A percentile compares a stretch with the other conserved stretches of the same genome.
These are phyloP conservation scores for Mortierella claussenii DNA, from an alignment of 192 early-diverging fungal genomes.

Conservation along the genomic window DNA sequence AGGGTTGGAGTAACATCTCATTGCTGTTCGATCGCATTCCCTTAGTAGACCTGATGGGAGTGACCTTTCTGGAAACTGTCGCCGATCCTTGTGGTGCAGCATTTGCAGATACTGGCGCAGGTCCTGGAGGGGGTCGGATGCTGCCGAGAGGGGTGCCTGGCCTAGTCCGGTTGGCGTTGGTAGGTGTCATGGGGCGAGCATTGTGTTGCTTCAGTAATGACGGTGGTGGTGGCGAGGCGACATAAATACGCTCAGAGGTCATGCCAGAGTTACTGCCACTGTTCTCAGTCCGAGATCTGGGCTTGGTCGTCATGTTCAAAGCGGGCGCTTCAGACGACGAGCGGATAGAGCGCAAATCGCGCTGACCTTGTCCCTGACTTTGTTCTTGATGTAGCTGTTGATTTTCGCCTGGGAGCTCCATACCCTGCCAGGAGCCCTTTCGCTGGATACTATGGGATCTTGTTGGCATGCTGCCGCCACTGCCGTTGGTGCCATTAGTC, in stretches of 20 bases:
- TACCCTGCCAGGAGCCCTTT: slow-evolving; percentile 29
- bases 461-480: too few relatives aligned
- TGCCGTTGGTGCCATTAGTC: neutral
- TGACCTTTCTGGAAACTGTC: slow-evolving; percentile 10
- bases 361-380: neutral
- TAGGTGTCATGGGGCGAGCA: neutral
- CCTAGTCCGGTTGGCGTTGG: slow-evolving; percentile 2
- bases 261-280: too few relatives aligned
- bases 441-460: slow-evolving; percentile 11
- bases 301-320: too few relatives aligned
- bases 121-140: slow-evolving; percentile 38
- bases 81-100: neutral
- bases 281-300: too few relatives aligned
- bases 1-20: slow-evolving; percentile 10
- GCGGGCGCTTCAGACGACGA: neutral
- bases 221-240: too few relatives aligned
- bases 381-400: slow-evolving; percentile 2
- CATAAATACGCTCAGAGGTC: too few relatives aligned
- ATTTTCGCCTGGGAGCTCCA: neutral
- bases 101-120: slow-evolving; percentile 12
- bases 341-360: neutral
- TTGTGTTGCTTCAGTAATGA: neutral
- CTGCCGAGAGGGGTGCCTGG: slow-evolving; percentile 25
- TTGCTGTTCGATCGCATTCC: slow-evolving; percentile 16
- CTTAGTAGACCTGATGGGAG: slow-evolving; percentile 2